Evolutionary conservation across 2,329 filamentous ascomycete genomes (phyloP).

Genomic region (Dothistroma septosporum): DNA sequence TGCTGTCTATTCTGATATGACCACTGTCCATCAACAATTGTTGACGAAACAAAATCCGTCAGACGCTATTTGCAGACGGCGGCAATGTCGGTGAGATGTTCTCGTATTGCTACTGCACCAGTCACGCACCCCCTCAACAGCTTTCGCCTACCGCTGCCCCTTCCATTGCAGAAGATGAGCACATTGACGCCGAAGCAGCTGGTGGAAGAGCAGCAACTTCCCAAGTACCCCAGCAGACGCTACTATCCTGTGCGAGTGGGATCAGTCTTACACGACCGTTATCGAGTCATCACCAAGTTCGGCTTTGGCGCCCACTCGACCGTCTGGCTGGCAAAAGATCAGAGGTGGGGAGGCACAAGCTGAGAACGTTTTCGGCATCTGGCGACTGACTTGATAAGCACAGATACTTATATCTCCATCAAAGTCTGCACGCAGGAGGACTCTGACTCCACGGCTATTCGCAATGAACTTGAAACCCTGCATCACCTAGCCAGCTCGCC

Average conservation of each 20-base stretch:
- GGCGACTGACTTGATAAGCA: background rate
- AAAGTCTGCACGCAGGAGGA: constrained; percentile 2
- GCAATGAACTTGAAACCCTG: background rate
- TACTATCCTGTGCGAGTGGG: constrained; percentile 38
- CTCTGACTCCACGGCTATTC: background rate
- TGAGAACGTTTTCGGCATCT: background rate
- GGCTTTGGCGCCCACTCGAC: constrained; percentile 41
- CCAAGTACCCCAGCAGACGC: constrained; percentile 21
- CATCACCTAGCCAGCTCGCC: background rate
- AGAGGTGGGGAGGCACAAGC: constrained; percentile 12
- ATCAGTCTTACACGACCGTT: constrained; percentile 31
- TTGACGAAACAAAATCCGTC: no score
- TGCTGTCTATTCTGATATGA: no score
- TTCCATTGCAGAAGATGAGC: no score
- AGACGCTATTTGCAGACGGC: no score
- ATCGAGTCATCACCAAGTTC: constrained; percentile 41
- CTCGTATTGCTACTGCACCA: no score
- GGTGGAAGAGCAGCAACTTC: constrained; percentile 15
- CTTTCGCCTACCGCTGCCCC: no score
- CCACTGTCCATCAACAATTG: no score
- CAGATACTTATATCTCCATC: background rate
- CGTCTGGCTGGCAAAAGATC: constrained; percentile 41
- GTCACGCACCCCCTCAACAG: no score
- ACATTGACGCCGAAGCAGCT: constrained; percentile 34
- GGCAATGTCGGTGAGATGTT: no score